Base-by-base conservation (phyloP, 495 filamentous ascomycete species). In the Articulospora tetracladia region DNA sequence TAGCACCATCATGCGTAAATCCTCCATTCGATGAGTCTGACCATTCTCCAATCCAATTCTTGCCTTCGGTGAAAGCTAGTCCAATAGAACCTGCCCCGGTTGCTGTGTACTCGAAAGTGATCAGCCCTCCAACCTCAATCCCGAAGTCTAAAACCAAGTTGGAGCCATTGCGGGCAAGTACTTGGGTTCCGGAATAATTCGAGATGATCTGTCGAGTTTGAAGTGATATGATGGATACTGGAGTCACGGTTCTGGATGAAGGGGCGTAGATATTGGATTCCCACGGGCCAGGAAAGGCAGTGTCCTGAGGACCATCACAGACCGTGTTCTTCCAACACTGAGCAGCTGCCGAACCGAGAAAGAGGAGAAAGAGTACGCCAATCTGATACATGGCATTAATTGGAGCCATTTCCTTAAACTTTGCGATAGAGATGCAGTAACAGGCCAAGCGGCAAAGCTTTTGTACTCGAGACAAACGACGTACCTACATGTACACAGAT, bases 1-100 rank as follows among this genome's bases (percentile, higher is more conserved):
- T 59, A 0, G 79, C 78, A 15, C 79, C 81, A 65, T 85, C 83
- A 22, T 76, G 73, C 53, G 68, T 68, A 60, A 77, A 83, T 7
- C 71, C 69, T 13, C 81, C 81, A 65, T 81, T 85, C 15, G 80
- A 84, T 0, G 76, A 77, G 64, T 88, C 84, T 0, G 82, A 86
- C 69, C 72, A 75, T 62, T 82, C 75, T 48, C 84, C 83, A 60
- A 86, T 82, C 76, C 77, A 87, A 54, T 85, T 79, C 61, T 81
- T 85, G 1, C 79, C 80, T 69, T 87, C 85, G 3, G 80, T 78
- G 64, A 87, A 87, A 4, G 84, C 84, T 13, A 88, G 69, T 0
- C 84, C 83, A 8, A 88, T 64, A 0, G 74, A 66, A 3, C 80
- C 83, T 7, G 66, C 65, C 4, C 74, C 76, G 4, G 72, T 74